Base-by-base conservation (phyloP, 2,329 filamentous ascomycete species). In the Fusarium mundagurra region DNA sequence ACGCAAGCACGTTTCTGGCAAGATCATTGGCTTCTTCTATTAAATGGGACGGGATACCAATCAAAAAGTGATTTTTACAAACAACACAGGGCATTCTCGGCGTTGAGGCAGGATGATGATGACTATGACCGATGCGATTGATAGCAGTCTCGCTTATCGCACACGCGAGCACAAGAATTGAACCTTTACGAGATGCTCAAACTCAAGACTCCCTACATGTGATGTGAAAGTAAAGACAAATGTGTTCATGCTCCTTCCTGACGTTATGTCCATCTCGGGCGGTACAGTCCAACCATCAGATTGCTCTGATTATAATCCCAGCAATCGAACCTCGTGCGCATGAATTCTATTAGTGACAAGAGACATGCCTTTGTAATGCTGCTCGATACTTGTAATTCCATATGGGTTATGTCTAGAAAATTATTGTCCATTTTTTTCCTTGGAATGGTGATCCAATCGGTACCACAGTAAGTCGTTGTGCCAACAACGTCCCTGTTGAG, bases 21-120 rank as follows among this genome's bases (percentile, higher is more conserved):
- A 99, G 92, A 94, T 99, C 88, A 94, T 98, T 82, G 96, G 96
- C 82, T 99, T 98, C 93, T 98, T 98, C 91, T 98, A 98, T 91
- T 98, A 96, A 82, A 81, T 34, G 74, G 76, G 75, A 68, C 71
- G 71, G 67, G 74, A 75, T 62, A 69, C 57, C 60, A 73, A 80
- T 80, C 74, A 75, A 71, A 81, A 82, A 79, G 75, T 73, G 71
- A 72, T 74, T 70, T 63, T 16, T 58, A 59, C 69, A 75, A 69
- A 41, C 51, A 71, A 45, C 69, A 67, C 29, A 64, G 71, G 81
- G 80, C 79, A 83, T 79, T 79, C 80, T 81, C 79, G 82, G 82
- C 80, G 83, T 83, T 83, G 59, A 75, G 78, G 77, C 75, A 74
- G 78, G 77, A 75, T 78, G 62, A 81, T 78, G 76, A 81, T 78